A percentile compares a stretch with the other conserved stretches of the same genome.
phyloP scores from a whole-genome alignment of 768 basidiomycete genomes.

The Exidia glandulosa region DNA sequence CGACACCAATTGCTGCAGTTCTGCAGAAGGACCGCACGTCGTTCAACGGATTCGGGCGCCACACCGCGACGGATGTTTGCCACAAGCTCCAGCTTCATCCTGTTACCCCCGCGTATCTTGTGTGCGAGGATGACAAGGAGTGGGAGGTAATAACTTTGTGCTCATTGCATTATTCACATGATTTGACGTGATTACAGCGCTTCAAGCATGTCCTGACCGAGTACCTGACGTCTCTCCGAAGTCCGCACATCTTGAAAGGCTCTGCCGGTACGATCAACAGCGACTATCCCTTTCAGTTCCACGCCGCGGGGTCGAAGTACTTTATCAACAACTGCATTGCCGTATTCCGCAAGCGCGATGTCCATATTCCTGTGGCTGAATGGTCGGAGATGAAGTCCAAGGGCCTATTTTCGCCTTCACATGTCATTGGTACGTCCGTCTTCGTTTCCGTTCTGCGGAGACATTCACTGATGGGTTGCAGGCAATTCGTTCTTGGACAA shows the following conservation, averaged over 20 bases:
- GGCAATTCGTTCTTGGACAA: not conserved
- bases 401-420: not conserved
- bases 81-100: not conserved
- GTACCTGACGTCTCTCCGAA: not conserved
- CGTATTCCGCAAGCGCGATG: not conserved
- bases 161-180: not conserved
- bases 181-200: not conserved
- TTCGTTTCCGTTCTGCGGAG: not conserved
- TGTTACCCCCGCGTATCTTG: not conserved
- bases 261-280: not conserved
- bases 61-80: not conserved
- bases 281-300: not conserved
- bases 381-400: not conserved
- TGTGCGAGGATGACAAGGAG: not conserved
- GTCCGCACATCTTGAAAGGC: not conserved
- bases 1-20: not conserved
- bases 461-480: not conserved
- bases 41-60: not conserved
- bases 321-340: not conserved
- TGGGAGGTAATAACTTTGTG: not conserved
- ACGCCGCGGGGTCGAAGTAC: not conserved
- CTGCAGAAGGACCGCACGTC: not conserved
- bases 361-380: not conserved
- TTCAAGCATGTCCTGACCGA: not conserved
- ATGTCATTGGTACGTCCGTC: not conserved